Evolutionary conservation across 768 basidiomycete genomes (phyloP), one percentile per base, ranked within the genome.

Genomic region (Macrocybe gigantea): DNA sequence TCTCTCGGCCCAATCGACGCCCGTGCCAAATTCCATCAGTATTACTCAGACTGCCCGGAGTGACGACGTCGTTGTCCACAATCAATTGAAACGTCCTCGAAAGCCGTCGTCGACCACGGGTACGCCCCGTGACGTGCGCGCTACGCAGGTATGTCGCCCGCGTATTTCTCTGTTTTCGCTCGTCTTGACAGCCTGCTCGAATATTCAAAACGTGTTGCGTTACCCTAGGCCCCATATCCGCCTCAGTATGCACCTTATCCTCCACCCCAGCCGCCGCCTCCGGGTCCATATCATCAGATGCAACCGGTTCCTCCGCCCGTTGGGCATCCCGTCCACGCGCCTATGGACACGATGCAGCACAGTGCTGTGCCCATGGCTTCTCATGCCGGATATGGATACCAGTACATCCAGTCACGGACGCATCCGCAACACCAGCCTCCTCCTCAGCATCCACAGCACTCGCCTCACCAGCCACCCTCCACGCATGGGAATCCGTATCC

Each of bases 401-500:
- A 54, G 33, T 65, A 67, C 44, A 62, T 70, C 48, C 63, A 62
- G 39, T 58, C 63, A 57, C 50, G 58, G 6, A 50, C 59, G 14
- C 67, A 65, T 45, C 59, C 62, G 36, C 70, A 63, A 15, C 63
- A 22, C 22, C 22, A 22, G 22, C 22, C 22, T 4, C 22, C 22
- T 22, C 22, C 22, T 22, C 22, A 22, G 22, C 22, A 22, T 22
- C 22, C 22, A 22, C 22, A 70, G 50, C 53, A 62, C 5, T 54
- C 53, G 33, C 49, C 56, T 44, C 67, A 62, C 35, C 64, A 67
- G 44, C 64, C 63, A 33, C 60, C 63, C 10, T 64, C 67, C 12
- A 62, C 68, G 14, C 70, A 72, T 52, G 59, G 62, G 29, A 72
- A 72, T 49, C 68, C 74, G 7, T 76, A 75, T 49, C 74, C 74